Conservation (phyloP, 192 early-diverging fungal genomes). For the Haplosporangium gracile region DNA sequence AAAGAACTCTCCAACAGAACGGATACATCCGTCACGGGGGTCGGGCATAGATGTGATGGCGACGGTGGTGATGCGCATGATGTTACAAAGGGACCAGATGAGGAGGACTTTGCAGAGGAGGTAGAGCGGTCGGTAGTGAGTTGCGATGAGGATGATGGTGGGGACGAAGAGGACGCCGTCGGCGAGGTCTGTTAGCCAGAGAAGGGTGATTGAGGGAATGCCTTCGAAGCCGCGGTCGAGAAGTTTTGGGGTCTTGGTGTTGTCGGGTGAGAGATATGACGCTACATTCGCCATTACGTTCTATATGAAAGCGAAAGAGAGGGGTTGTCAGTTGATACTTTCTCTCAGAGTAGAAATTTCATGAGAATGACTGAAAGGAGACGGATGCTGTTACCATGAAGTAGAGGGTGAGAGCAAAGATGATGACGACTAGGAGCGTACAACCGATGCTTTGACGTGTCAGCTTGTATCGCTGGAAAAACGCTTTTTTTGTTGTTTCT, state of each 20-base stretch:
- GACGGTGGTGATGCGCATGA: slow-evolving; percentile 73
- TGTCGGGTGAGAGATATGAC: slow-evolving; percentile 64
- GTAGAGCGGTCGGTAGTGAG: slow-evolving; percentile 67
- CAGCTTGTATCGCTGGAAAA: slow-evolving; percentile 41
- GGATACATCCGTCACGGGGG: slow-evolving; percentile 69
- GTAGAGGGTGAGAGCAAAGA: slow-evolving; percentile 43
- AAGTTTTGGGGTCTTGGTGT: slow-evolving; percentile 35
- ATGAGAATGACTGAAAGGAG: background rate
- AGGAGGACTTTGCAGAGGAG: slow-evolving; percentile 65
- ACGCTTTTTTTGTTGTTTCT: slow-evolving; percentile 12
- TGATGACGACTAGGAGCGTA: slow-evolving; percentile 18
- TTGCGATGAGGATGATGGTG: slow-evolving; percentile 63
- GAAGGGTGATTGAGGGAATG: slow-evolving; percentile 62
- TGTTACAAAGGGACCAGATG: slow-evolving; percentile 66
- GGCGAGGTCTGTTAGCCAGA: slow-evolving; percentile 75
- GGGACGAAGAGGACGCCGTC: slow-evolving; percentile 69
- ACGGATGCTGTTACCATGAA: slow-evolving; percentile 36
- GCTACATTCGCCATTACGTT: slow-evolving; percentile 77
- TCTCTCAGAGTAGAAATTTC: background rate
- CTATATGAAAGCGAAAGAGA: slow-evolving; percentile 4
- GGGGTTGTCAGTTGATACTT: background rate
- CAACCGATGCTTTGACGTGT: slow-evolving; percentile 21
- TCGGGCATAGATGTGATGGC: slow-evolving; percentile 78
- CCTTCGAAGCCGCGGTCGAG: slow-evolving; percentile 70
- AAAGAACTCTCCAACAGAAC: slow-evolving; percentile 67